A percentile compares a stretch with the other conserved stretches of the same genome.
These are phyloP conservation scores for Maudiozyma saulgeensis DNA, from an alignment of 805 yeast species.

Conservation along the genomic window DNA sequence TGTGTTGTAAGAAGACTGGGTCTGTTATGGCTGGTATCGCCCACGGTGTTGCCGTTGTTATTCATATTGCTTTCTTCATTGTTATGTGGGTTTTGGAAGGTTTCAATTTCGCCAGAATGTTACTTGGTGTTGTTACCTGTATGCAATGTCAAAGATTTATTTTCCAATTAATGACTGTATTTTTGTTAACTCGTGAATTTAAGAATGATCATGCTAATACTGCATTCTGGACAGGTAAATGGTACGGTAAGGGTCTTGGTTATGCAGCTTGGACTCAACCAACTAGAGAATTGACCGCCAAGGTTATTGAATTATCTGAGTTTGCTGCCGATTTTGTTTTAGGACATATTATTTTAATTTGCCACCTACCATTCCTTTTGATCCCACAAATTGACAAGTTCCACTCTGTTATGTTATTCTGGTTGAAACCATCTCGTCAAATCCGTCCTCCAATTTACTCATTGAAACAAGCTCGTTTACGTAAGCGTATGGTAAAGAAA, in stretches of 20 bases:
- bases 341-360: conserved; percentile 81
- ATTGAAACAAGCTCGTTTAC: conserved; percentile 87
- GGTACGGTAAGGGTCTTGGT: conserved; percentile 94
- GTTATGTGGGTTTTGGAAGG: conserved; percentile 97
- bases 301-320: conserved; percentile 86
- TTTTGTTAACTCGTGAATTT: conserved; percentile 86
- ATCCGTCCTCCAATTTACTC: conserved; percentile 97
- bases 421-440: conserved; percentile 96
- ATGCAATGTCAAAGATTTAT: conserved; percentile 80
- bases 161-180: conserved; percentile 73
- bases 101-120: conserved; percentile 77
- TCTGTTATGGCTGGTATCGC: conserved; percentile 91
- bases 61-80: conserved; percentile 81
- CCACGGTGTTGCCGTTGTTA: conserved; percentile 86
- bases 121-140: conserved; percentile 77
- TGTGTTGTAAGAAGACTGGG: conserved; percentile 96
- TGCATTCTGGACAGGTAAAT: conserved; percentile 99
- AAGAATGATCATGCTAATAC: conserved; percentile 91
- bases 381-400: conserved; percentile 89
- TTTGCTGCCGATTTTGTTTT: conserved; percentile 94
- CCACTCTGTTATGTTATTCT: conserved; percentile 97
- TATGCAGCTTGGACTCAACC: conserved; percentile 94
- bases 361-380: conserved; percentile 77
- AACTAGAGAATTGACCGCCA: conserved; percentile 87
- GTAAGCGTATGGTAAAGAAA: conserved; percentile 95